These are phyloP conservation scores for Psilocybe subaeruginosa DNA, from an alignment of 768 basidiomycete species.

Conservation along the genomic window DNA sequence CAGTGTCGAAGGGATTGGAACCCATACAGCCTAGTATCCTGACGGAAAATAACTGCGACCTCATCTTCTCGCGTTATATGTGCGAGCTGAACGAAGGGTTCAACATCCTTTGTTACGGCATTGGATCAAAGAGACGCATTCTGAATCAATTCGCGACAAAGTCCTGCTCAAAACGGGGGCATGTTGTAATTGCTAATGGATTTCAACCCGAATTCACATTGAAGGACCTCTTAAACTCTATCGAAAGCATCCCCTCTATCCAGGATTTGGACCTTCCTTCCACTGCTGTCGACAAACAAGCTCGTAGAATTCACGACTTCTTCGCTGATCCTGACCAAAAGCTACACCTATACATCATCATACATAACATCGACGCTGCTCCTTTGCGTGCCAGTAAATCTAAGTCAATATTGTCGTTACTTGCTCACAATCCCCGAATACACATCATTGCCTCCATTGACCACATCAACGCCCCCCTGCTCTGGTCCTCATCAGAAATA, in stretches of 20 bases:
- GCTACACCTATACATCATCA: constrained; percentile 69
- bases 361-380: constrained; percentile 89
- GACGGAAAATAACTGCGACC: constrained; percentile 31
- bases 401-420: constrained; percentile 67
- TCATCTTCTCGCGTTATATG: constrained; percentile 61
- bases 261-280: constrained; percentile 35
- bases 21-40: constrained; percentile 37
- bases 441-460: constrained; percentile 88
- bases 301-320: constrained; percentile 66
- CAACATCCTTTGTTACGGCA: constrained; percentile 87
- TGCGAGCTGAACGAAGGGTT: constrained; percentile 82
- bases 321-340: constrained; percentile 45
- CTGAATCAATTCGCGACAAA: constrained; percentile 76
- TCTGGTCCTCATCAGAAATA: constrained; percentile 78
- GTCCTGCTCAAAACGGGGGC: constrained; percentile 58
- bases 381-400: constrained; percentile 66
- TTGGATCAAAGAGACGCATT: constrained; percentile 81
- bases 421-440: constrained; percentile 75
- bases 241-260: constrained; percentile 55
- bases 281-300: constrained; percentile 59
- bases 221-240: constrained; percentile 66
- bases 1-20: constrained; percentile 30
- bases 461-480: constrained; percentile 79
- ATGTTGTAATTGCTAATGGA: constrained; percentile 80
- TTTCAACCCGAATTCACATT: constrained; percentile 71